Evolutionary conservation across 768 basidiomycete species (phyloP), one percentile per base, ranked within the genome.

Genomic region (Podaxis mareebaensis): DNA sequence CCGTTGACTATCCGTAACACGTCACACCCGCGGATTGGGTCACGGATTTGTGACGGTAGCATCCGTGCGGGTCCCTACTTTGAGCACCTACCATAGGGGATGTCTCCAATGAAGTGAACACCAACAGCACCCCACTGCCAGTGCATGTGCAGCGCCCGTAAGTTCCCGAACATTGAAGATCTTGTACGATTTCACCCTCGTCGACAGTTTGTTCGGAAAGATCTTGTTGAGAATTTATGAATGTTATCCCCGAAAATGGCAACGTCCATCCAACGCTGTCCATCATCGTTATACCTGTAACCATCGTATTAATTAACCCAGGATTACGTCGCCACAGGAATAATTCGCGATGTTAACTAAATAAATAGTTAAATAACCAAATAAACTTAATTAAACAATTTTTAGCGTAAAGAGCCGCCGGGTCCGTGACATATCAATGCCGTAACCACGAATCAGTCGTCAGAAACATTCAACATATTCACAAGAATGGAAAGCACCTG

Each of bases 401-500:
- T n/a, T 20, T 6, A 30, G 28, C 56, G 12, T 10, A 49, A 53
- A 8, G 40, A 58, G 33, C 58, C 58, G 48, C 30, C 48, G 58
- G 58, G 30, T 59, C 48, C 20, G 20, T 20, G 49, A 49, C 38
- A 59, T 20, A 51, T 24, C 20, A 60, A 36, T 44, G 49, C 52
- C 59, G 49, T 17, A 20, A 39, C 33, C 60, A 15, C 15, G 33
- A 33, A 33, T 33, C 33, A 33, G 33, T 44, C 28, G 39, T 46
- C 52, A 53, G 42, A 61, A 61, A 61, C 60, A 60, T 52, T 51
- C 58, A 51, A 59, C 46, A 4, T 20, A 42, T 28, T 39, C 28
- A 36, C 58, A 28, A 44, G 28, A 61, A 62, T 62, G 44, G 61
- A 46, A 62, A 48, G 53, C 53, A 49, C 17, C 20, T 56, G 22